A percentile compares a stretch with the other conserved stretches of the same genome.
These are phyloP conservation scores for Rhizopus sp. DNA, from an alignment of 371 early-diverging fungal species.

Conservation along the genomic window DNA sequence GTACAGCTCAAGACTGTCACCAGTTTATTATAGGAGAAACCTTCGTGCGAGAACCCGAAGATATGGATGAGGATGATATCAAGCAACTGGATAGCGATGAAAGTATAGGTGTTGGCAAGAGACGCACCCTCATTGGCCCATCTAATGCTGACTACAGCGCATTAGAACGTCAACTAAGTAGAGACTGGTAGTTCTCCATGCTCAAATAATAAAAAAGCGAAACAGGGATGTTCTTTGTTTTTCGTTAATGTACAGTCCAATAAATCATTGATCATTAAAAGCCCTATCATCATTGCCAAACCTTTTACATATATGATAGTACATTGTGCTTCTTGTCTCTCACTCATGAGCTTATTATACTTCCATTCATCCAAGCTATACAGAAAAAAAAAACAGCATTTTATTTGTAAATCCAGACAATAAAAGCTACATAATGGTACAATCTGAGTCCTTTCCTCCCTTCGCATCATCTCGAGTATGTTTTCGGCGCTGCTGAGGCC, in stretches of 20 bases:
- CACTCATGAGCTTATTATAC: not conserved
- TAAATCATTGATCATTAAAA: too few species aligned
- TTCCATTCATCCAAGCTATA: too few species aligned
- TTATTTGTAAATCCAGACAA: not conserved
- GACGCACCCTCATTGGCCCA: slow-evolving; percentile 25
- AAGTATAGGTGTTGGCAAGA: slow-evolving; percentile 16
- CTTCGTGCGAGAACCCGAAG: slow-evolving; percentile 35
- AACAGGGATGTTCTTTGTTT: too few species aligned
- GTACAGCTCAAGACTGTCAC: not conserved
- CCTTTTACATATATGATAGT: too few species aligned
- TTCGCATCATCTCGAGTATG: slow-evolving; percentile 38
- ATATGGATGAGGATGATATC: slow-evolving; percentile 34
- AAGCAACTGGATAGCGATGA: slow-evolving; percentile 29
- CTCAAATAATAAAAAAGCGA: too few species aligned
- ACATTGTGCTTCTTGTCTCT: too few species aligned
- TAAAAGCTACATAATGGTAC: slow-evolving; percentile 39
- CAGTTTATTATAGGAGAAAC: slow-evolving; percentile 20
- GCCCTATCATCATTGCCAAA: too few species aligned
- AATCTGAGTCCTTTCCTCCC: slow-evolving; percentile 42
- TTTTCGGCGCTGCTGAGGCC: slow-evolving; percentile 29
- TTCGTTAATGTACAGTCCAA: too few species aligned
- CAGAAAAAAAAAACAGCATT: too few species aligned
- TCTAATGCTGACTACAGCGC: slow-evolving; percentile 19
- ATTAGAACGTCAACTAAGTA: slow-evolving; percentile 29
- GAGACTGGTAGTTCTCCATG: slow-evolving; percentile 19